A percentile compares a stretch with the other conserved stretches of the same genome.
phyloP scores from a whole-genome alignment of 2,329 filamentous ascomycete genomes.

The Didymella sp. region DNA sequence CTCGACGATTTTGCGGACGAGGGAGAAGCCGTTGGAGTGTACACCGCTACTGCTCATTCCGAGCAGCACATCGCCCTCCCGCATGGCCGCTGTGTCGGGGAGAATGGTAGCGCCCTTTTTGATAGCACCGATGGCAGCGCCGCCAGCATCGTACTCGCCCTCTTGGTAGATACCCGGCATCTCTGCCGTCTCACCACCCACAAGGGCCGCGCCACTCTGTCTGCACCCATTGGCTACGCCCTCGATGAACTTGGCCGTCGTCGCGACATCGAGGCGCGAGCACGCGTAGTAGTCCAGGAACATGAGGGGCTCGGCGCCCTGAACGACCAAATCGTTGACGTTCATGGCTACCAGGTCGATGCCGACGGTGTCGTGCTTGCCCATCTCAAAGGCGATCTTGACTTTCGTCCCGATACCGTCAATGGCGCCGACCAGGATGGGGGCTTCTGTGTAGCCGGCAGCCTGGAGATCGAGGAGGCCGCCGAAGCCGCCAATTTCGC shows the following conservation, averaged over 20 bases:
- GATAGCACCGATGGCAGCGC: slow-evolving; percentile 87
- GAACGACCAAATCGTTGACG: slow-evolving; percentile 95
- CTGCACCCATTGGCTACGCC: slow-evolving; percentile 89
- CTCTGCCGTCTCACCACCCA: slow-evolving; percentile 97
- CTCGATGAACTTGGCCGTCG: slow-evolving; percentile 84
- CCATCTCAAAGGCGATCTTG: slow-evolving; percentile 89
- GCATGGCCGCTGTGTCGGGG: slow-evolving; percentile 78
- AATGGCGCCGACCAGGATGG: slow-evolving; percentile 89
- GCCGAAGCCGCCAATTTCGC: slow-evolving; percentile 94
- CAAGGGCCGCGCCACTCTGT: slow-evolving; percentile 83
- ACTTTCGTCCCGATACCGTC: slow-evolving; percentile 97
- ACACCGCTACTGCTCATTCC: slow-evolving; percentile 85
- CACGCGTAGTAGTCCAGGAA: slow-evolving; percentile 99
- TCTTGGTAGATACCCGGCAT: slow-evolving; percentile 95
- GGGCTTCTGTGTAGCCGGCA: slow-evolving; percentile 75
- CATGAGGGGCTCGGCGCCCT: slow-evolving; percentile 92
- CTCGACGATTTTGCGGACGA: slow-evolving; percentile 89
- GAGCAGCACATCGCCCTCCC: slow-evolving; percentile 80
- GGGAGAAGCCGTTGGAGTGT: slow-evolving; percentile 96
- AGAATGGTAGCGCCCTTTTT: slow-evolving; percentile 69
- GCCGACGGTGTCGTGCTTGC: slow-evolving; percentile 91
- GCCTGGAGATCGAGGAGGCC: slow-evolving; percentile 80
- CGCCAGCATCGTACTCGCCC: slow-evolving; percentile 92
- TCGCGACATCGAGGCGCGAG: slow-evolving; percentile 79
- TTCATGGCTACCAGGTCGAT: slow-evolving; percentile 99